phyloP scores from a whole-genome alignment of 2,329 filamentous ascomycete species.

The Helicocarpus griseus region DNA sequence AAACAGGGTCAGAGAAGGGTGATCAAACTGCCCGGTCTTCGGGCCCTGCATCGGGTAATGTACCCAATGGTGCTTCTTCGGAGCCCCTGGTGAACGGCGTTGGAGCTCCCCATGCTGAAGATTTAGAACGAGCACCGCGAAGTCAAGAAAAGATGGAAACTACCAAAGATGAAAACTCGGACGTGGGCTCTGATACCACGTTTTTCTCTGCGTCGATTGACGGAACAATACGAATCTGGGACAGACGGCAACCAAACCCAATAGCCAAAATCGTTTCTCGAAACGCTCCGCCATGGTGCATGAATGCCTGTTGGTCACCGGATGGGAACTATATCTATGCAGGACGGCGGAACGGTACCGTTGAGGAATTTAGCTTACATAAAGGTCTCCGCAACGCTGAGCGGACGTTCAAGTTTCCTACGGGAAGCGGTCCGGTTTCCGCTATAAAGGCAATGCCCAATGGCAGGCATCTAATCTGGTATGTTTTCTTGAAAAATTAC shows the following conservation, averaged over 20 bases:
- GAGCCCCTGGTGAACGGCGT: conserved; percentile 29
- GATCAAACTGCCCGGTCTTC: conserved; percentile 3
- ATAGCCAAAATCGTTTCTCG: conserved; percentile 69
- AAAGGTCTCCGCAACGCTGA: conserved; percentile 66
- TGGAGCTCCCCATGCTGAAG: conserved; percentile 35
- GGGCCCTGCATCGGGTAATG: background rate
- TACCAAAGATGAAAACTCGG: conserved; percentile 24
- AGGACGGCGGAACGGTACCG: conserved; percentile 79
- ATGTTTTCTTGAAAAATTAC: conserved; percentile 25
- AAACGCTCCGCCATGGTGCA: conserved; percentile 87
- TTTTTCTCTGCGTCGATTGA: conserved; percentile 67
- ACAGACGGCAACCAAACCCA: conserved; percentile 57
- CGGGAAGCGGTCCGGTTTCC: conserved; percentile 80
- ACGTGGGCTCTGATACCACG: conserved; percentile 56
- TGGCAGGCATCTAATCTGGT: conserved; percentile 82
- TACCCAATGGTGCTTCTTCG: conserved; percentile 17
- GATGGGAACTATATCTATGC: conserved; percentile 94
- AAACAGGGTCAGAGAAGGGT: conserved; percentile 12
- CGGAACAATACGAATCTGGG: conserved; percentile 40
- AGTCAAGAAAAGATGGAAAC: conserved; percentile 18
- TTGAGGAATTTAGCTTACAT: conserved; percentile 87
- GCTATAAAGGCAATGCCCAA: conserved; percentile 87
- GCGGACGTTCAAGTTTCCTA: conserved; percentile 75
- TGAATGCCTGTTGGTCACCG: conserved; percentile 92
- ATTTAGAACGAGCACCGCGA: conserved; percentile 22